These are phyloP conservation scores for Hirschioporus abietinus DNA, from an alignment of 768 basidiomycete species.

Conservation along the genomic window DNA sequence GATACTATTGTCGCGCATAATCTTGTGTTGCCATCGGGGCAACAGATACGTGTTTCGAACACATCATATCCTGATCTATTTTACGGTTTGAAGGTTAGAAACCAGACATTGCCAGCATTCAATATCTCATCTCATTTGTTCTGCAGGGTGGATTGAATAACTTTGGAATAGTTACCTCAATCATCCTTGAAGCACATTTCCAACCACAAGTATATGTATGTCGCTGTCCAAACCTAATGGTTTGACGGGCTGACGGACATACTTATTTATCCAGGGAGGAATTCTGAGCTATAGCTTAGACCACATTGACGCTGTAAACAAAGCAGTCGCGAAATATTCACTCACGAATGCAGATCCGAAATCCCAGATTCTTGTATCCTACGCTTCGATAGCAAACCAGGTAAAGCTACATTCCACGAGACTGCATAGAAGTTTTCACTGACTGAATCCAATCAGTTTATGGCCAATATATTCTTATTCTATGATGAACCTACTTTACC, in stretches of 20 bases:
- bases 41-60: neutral
- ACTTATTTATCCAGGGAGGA: neutral
- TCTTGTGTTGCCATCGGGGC: neutral
- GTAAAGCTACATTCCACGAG: neutral
- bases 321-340: neutral
- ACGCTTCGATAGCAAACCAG: slow-evolving; percentile 1
- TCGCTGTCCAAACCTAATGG: neutral
- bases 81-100: neutral
- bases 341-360: slow-evolving; percentile 1
- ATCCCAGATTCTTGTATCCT: neutral
- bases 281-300: neutral
- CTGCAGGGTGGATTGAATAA: slow-evolving; percentile 4
- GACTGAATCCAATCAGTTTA: neutral
- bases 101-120: neutral
- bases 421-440: neutral
- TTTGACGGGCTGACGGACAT: neutral
- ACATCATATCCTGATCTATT: slow-evolving; percentile 3
- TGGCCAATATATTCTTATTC: slow-evolving; percentile 13
- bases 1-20: slow-evolving; percentile 4
- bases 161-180: neutral
- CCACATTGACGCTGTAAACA: neutral
- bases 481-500: slow-evolving; percentile 19
- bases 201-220: slow-evolving; percentile 1
- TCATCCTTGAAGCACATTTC: neutral
- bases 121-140: neutral